phyloP scores from a whole-genome alignment of 148 eudicot genomes.

The Vaccinium macrocarpon region DNA sequence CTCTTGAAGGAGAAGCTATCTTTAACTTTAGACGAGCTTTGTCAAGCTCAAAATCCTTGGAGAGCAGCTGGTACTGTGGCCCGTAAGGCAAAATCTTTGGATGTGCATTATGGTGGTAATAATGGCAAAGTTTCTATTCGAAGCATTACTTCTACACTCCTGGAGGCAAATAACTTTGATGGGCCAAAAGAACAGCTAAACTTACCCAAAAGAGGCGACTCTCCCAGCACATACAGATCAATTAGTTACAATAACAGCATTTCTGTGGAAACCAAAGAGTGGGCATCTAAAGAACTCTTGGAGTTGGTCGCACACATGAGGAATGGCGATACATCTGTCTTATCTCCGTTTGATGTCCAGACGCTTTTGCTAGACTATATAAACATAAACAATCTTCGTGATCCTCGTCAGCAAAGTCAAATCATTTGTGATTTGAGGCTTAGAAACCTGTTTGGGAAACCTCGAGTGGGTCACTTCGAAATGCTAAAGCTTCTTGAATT shows the following conservation, averaged over 20 bases:
- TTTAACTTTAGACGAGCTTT: conserved; percentile 64
- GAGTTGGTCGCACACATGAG: conserved; percentile 84
- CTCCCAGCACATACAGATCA: conserved; percentile 25
- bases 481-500: conserved; percentile 88
- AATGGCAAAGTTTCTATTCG: conserved; percentile 24
- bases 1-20: conserved; percentile 67
- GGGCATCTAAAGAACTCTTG: conserved; percentile 84
- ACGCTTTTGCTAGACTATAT: conserved; percentile 77
- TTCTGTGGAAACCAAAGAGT: conserved; percentile 36
- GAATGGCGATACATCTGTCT: conserved; percentile 70
- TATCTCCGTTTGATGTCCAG: conserved; percentile 83
- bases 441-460: conserved; percentile 65
- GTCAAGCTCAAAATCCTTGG: conserved; percentile 69
- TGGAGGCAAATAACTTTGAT: conserved; percentile 45
- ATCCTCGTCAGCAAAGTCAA: conserved; percentile 75
- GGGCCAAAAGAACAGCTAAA: conserved; percentile 38
- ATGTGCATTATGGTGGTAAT: conserved; percentile 14
- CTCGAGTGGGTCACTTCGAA: conserved; percentile 80
- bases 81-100: conserved; percentile 19
- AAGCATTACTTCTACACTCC: conserved; percentile 15
- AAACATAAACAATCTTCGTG: conserved; percentile 74
- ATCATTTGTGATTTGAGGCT: conserved; percentile 84
- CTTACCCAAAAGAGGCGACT: conserved; percentile 20
- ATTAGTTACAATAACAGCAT: conserved; percentile 25
- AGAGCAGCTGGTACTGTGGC: conserved; percentile 31